Evolutionary conservation across 2,329 filamentous ascomycete genomes (phyloP), one percentile per base, ranked within the genome.

Genomic region (Trichoderma endophyticum): DNA sequence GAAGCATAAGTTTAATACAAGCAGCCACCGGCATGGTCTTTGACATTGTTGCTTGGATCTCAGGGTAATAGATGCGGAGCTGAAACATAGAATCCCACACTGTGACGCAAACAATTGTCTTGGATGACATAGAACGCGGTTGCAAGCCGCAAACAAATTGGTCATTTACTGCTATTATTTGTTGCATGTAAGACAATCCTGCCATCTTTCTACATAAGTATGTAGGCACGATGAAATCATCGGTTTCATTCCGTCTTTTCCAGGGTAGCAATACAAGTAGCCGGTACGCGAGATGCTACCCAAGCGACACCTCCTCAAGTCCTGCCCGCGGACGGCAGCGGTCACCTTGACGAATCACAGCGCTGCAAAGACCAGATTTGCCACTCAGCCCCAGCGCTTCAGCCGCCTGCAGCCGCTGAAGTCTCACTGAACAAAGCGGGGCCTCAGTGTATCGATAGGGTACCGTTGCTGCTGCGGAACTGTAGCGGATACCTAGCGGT

Each of bases 331-430:
- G 64, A 24, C 64, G 48, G 48, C 30, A 56, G 56, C 26, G 12
- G 18, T 12, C 34, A 18, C 14, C 2, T 30, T 15, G 51, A 18
- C 56, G 28, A 66, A 66, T 56, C 63, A 66, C 24, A 61, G 56
- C 26, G 66, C 56, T 34, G 62, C 26, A 21, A 48, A 14, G 14
- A 14, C 66, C 36, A 8, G 14, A 26, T 34, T 61, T 24, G 56
- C 66, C 18, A 60, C 56, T 24, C 28, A 61, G 66, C 56, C 32
- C 14, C 56, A 69, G 56, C 36, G 18, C 34, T 34, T 43, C 56
- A 68, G 64, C 65, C 65, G 54, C 65, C 54, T 60, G 65, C 65
- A 68, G 65, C 34, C 65, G 65, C 54, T 60, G 34, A 14, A 30
- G 54, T 57, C 65, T 21, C 32, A 59, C 51, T 39, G 65, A 12